phyloP scores from a whole-genome alignment of 2,329 filamentous ascomycete genomes.

The Scedosporium minutisporum region DNA sequence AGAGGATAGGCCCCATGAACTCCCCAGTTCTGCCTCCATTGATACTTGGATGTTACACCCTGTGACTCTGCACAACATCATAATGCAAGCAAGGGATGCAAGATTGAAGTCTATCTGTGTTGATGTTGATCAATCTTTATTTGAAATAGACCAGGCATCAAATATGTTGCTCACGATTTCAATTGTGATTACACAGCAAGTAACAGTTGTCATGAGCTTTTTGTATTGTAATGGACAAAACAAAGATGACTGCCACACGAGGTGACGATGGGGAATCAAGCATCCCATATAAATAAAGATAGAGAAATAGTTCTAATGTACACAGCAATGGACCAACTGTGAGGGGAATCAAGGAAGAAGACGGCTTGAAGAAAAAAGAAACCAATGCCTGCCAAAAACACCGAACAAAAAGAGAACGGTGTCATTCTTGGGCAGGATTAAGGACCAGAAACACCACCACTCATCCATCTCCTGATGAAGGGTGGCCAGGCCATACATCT shows the following conservation, averaged over 20 bases:
- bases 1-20: no score
- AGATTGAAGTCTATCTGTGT: no score
- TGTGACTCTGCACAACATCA: no score
- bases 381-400: background rate
- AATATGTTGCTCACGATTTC: no score
- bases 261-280: background rate
- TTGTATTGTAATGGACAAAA: background rate
- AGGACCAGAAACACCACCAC: background rate
- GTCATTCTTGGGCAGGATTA: background rate
- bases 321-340: background rate
- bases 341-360: background rate
- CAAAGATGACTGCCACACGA: background rate
- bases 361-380: background rate
- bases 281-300: background rate
- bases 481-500: background rate
- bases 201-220: background rate
- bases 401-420: background rate
- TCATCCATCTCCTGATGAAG: background rate
- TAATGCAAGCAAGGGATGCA: no score
- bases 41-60: no score
- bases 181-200: no score
- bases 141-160: no score
- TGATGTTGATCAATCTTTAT: no score
- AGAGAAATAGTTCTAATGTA: background rate
- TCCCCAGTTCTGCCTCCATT: no score